Conservation (phyloP, 2,329 filamentous ascomycete species). For the Cladosporium sphaerospermum region DNA sequence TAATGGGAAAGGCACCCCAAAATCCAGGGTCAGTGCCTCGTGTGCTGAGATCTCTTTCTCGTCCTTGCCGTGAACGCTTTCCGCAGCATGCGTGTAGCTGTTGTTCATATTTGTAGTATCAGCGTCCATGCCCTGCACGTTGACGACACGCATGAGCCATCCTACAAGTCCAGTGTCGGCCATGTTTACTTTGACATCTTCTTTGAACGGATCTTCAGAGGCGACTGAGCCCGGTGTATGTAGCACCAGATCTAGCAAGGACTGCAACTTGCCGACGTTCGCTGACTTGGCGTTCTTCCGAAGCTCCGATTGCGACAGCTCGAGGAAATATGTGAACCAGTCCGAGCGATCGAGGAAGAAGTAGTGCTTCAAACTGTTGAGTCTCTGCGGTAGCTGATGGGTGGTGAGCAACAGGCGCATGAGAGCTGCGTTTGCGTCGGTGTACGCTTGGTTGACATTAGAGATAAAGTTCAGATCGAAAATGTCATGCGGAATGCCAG, state of each 20-base stretch:
- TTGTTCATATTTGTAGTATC: slow-evolving; percentile 48
- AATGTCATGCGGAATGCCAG: slow-evolving; percentile 86
- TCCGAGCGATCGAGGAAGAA: slow-evolving; percentile 98
- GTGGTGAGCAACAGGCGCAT: slow-evolving; percentile 87
- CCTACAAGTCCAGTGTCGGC: slow-evolving; percentile 90
- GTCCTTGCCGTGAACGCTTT: slow-evolving; percentile 55
- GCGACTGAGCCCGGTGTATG: slow-evolving; percentile 95
- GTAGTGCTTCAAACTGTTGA: slow-evolving; percentile 93
- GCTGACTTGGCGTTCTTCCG: slow-evolving; percentile 76
- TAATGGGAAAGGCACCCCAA: slow-evolving; percentile 87
- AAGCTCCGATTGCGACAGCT: slow-evolving; percentile 81
- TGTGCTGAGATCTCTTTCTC: slow-evolving; percentile 86
- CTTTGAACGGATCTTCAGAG: slow-evolving; percentile 92
- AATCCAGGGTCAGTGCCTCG: slow-evolving; percentile 89
- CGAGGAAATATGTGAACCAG: slow-evolving; percentile 96
- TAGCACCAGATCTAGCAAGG: slow-evolving; percentile 86
- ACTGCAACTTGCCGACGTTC: slow-evolving; percentile 90
- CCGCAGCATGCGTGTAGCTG: slow-evolving; percentile 62
- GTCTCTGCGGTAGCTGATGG: slow-evolving; percentile 77
- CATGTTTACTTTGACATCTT: slow-evolving; percentile 96
- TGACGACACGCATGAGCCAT: slow-evolving; percentile 92
- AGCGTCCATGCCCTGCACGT: slow-evolving; percentile 85
- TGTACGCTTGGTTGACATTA: slow-evolving; percentile 92
- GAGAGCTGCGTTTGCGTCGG: slow-evolving; percentile 88
- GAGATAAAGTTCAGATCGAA: slow-evolving; percentile 88